phyloP scores from a whole-genome alignment of 805 yeast genomes.

The Cyberlindnera petersonii region DNA sequence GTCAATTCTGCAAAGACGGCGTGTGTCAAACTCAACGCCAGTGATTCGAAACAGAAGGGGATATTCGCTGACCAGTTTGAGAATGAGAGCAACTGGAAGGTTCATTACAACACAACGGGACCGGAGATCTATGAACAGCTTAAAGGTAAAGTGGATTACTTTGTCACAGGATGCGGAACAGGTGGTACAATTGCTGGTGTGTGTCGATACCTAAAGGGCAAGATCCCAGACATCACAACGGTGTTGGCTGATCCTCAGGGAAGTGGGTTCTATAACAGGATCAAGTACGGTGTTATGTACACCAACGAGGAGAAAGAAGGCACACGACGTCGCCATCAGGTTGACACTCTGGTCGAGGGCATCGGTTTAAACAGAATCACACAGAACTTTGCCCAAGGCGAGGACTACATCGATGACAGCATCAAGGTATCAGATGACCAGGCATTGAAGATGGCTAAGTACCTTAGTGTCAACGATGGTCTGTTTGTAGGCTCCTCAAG shows the following conservation, averaged over 20 bases:
- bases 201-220: constrained; percentile 62
- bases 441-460: constrained; percentile 87
- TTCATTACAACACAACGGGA: constrained; percentile 80
- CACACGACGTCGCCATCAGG: constrained; percentile 90
- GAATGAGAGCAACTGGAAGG: constrained; percentile 83
- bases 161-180: constrained; percentile 92
- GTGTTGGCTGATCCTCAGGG: constrained; percentile 95
- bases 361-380: constrained; percentile 89
- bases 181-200: constrained; percentile 98
- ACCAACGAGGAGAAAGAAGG: constrained; percentile 88
- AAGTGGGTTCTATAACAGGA: constrained; percentile 80
- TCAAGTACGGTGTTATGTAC: constrained; percentile 91
- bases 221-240: constrained; percentile 35
- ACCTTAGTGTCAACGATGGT: constrained; percentile 77
- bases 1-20: constrained; percentile 79
- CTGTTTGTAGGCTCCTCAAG: constrained; percentile 88
- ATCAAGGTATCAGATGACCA: constrained; percentile 74
- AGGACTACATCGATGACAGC: constrained; percentile 68
- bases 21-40: constrained; percentile 45
- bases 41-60: constrained; percentile 46
- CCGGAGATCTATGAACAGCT: constrained; percentile 87
- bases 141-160: constrained; percentile 60
- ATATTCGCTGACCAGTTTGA: constrained; percentile 95
- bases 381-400: constrained; percentile 71
- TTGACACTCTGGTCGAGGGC: constrained; percentile 92